Conservation (phyloP, 805 yeast species). For the Kodamaea nitidulidarum region DNA sequence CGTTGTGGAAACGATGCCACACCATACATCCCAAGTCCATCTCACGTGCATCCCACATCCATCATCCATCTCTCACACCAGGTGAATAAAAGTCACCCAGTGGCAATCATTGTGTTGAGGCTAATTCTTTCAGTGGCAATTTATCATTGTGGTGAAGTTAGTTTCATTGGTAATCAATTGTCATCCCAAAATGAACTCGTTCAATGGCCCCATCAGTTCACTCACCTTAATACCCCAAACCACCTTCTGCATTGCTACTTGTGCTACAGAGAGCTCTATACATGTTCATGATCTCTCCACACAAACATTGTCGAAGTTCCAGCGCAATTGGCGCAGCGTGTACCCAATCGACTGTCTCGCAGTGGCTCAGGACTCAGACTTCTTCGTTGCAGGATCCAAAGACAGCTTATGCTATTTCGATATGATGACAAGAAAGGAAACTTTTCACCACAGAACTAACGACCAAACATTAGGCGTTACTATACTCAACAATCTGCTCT, state of each 20-base stretch:
- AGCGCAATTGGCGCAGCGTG: constrained; percentile 12
- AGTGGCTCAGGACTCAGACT: constrained; percentile 11
- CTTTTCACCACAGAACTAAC: not conserved
- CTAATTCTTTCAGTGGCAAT: not conserved
- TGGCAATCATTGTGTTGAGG: no score
- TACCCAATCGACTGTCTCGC: constrained; percentile 17
- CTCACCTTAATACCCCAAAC: not conserved
- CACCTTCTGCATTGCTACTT: constrained; percentile 10
- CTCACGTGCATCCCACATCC: no score
- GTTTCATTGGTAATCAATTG: not conserved
- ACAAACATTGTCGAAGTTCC: not conserved
- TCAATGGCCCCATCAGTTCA: not conserved
- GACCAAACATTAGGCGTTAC: constrained; percentile 20
- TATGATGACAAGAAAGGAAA: constrained; percentile 14
- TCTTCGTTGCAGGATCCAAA: constrained; percentile 14
- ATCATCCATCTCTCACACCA: no score
- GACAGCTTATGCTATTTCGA: constrained; percentile 21
- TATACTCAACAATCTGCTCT: constrained; percentile 17
- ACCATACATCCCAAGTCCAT: no score
- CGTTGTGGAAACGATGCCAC: no score
- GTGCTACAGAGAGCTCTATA: constrained; percentile 19
- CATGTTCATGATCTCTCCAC: constrained; percentile 13
- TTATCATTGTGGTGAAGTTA: not conserved
- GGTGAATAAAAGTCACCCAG: no score
- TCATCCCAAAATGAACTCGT: not conserved